These are phyloP conservation scores for Umbilicaria muhlenbergii DNA, from an alignment of 495 filamentous ascomycete species.

Conservation along the genomic window DNA sequence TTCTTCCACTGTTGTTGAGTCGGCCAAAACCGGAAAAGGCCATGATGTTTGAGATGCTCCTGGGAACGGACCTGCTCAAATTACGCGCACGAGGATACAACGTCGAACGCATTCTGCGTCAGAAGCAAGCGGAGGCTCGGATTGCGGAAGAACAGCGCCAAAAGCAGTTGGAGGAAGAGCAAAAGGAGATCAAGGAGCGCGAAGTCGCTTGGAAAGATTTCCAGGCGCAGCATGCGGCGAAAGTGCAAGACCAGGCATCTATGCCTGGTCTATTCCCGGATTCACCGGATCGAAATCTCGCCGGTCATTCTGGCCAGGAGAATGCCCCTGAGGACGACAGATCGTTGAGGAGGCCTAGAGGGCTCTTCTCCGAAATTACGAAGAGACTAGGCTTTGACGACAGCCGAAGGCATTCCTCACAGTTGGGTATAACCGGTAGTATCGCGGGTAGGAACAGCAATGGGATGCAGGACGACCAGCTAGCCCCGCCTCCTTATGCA, in stretches of 20 bases:
- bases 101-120: constrained; percentile 76
- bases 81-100: constrained; percentile 80
- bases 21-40: constrained; percentile 76
- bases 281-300: constrained; percentile 29
- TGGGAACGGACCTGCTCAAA: constrained; percentile 65
- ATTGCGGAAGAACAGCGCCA: constrained; percentile 70
- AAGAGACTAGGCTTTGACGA: constrained; percentile 49
- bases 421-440: background rate
- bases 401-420: constrained; percentile 9
- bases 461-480: constrained; percentile 14
- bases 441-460: background rate
- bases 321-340: constrained; percentile 20
- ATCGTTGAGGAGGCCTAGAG: constrained; percentile 17
- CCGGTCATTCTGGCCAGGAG: constrained; percentile 10
- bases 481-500: constrained; percentile 30
- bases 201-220: constrained; percentile 34
- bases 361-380: constrained; percentile 49
- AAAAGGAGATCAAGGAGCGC: constrained; percentile 44
- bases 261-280: constrained; percentile 59
- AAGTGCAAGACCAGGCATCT: constrained; percentile 19
- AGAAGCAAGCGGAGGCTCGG: constrained; percentile 67
- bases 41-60: constrained; percentile 72
- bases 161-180: constrained; percentile 63
- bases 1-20: constrained; percentile 62
- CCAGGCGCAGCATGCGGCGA: constrained; percentile 15